Conservation (phyloP, 1,284 basidiomycete genomes). For the Exsudoporus floridanus region DNA sequence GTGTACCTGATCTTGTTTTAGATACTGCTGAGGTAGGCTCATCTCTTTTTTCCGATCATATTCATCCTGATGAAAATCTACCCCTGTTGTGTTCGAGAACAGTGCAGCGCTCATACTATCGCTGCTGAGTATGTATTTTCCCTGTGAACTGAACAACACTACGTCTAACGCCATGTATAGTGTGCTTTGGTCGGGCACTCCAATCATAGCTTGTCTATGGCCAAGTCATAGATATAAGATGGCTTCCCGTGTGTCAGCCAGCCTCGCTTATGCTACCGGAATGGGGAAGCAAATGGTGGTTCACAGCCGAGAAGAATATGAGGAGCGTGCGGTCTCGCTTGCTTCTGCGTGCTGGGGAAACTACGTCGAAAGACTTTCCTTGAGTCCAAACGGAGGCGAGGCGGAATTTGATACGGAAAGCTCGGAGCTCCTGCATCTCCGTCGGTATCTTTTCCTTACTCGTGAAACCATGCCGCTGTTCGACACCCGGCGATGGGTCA, state of each 20-base stretch:
- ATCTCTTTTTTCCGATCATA: background rate
- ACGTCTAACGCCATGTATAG: conserved; percentile 28
- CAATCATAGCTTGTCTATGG: conserved; percentile 59
- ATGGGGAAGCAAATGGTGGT: conserved; percentile 57
- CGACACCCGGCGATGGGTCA: conserved; percentile 55
- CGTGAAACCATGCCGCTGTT: conserved; percentile 53
- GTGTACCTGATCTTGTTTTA: conserved; percentile 60
- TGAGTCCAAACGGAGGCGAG: background rate
- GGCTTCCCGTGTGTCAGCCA: conserved; percentile 60
- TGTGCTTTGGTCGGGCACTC: conserved; percentile 61
- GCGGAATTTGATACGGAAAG: conserved; percentile 1
- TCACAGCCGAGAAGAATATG: conserved; percentile 48
- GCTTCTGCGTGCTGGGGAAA: conserved; percentile 38
- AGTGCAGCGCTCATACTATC: conserved; percentile 66
- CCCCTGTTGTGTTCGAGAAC: background rate
- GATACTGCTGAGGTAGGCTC: conserved; percentile 55
- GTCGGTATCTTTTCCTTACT: conserved; percentile 49
- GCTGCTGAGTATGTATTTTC: conserved; percentile 49
- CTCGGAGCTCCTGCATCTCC: conserved; percentile 45
- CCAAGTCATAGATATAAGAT: conserved; percentile 58
- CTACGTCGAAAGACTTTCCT: conserved; percentile 8
- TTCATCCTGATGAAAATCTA: background rate
- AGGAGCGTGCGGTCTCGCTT: conserved; percentile 51
- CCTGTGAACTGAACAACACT: background rate
- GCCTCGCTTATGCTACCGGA: conserved; percentile 57